Evolutionary conservation across 495 filamentous ascomycete species (phyloP).

Genomic region (Neurospora sp.): DNA sequence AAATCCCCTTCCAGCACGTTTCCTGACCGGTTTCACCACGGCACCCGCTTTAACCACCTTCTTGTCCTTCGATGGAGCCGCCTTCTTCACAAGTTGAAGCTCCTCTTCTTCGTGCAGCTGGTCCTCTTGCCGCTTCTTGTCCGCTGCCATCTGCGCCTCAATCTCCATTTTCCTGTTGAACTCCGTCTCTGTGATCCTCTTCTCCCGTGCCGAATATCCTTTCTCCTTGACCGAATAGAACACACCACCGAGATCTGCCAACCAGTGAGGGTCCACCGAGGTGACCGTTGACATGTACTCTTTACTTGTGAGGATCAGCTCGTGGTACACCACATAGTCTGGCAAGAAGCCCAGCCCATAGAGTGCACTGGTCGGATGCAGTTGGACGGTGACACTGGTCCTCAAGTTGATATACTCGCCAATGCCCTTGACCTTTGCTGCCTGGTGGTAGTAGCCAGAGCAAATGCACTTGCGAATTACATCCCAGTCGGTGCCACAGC

Average conservation of each 20-base stretch:
- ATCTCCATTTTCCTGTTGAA: conserved; percentile 95
- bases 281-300: conserved; percentile 99
- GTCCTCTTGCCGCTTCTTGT: conserved; percentile 65
- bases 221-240: conserved; percentile 99
- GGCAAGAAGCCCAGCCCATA: conserved; percentile 90
- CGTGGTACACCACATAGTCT: conserved; percentile 97
- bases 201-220: conserved; percentile 83
- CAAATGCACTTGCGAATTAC: conserved; percentile 93
- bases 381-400: conserved; percentile 83
- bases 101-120: conserved; percentile 38
- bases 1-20: conserved; percentile 26
- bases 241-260: conserved; percentile 95
- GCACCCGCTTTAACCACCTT: conserved; percentile 42
- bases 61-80: conserved; percentile 31
- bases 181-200: conserved; percentile 83
- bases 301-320: conserved; percentile 91
- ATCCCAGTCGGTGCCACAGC: conserved; percentile 96
- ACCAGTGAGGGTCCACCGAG: conserved; percentile 93
- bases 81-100: conserved; percentile 37
- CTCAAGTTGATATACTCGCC: conserved; percentile 96
- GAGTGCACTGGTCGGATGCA: conserved; percentile 88
- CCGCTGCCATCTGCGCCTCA: conserved; percentile 83
- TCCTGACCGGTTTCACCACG: conserved; percentile 55
- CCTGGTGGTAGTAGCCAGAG: conserved; percentile 95
- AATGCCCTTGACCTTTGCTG: conserved; percentile 92